phyloP scores from a whole-genome alignment of 257 asterid genomes.

The Avicennia marina region DNA sequence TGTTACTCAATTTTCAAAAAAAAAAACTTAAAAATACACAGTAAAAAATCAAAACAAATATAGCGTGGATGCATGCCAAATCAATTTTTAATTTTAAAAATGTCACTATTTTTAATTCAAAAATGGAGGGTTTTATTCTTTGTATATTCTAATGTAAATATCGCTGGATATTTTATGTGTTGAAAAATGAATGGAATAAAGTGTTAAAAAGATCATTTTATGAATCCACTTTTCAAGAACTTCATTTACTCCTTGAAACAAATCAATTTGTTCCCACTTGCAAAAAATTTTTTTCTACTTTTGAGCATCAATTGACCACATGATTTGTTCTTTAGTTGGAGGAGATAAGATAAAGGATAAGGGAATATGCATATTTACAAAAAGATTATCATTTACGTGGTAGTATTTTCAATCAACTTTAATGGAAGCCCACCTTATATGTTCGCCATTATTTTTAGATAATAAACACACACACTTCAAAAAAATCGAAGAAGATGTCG shows the following conservation, averaged over 20 bases:
- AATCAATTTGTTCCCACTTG: conserved; percentile 2
- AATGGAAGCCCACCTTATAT: neutral
- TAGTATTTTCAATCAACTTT: conserved; percentile 14
- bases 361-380: conserved; percentile 7
- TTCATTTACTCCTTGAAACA: neutral
- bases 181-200: too few relatives aligned
- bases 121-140: too few relatives aligned
- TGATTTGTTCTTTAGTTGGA: neutral
- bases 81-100: too few relatives aligned
- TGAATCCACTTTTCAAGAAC: neutral
- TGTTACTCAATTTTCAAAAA: too few relatives aligned
- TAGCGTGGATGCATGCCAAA: too few relatives aligned
- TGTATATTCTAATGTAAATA: too few relatives aligned
- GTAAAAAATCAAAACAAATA: too few relatives aligned
- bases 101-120: too few relatives aligned
- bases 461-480: too few relatives aligned
- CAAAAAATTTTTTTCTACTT: neutral
- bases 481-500: neutral
- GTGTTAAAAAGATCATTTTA: too few relatives aligned
- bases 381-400: conserved; percentile 5
- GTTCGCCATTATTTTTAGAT: neutral
- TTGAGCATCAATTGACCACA: neutral
- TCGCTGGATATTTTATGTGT: too few relatives aligned
- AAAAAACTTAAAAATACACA: too few relatives aligned
- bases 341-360: conserved; percentile 14